A percentile compares a stretch with the other conserved stretches of the same genome.
Conservation (phyloP, 2,329 filamentous ascomycete genomes). For the Aspergillus quadrilineatus region DNA sequence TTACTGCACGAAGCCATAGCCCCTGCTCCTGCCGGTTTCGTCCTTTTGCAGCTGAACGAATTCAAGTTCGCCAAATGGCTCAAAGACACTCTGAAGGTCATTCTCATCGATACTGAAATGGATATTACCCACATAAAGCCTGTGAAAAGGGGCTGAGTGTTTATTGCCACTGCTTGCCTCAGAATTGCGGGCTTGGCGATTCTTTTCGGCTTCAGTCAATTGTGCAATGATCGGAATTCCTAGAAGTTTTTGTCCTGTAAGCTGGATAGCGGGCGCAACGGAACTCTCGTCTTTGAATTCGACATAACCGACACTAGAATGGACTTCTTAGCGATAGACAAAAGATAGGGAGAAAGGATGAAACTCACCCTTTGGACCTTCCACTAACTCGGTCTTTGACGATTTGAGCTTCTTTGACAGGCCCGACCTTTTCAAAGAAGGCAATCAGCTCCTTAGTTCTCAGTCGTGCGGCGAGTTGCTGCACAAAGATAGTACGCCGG, state of each 20-base stretch:
- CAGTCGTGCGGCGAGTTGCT: constrained; percentile 92
- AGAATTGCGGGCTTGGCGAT: constrained; percentile 85
- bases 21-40: constrained; percentile 82
- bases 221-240: constrained; percentile 98
- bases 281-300: constrained; percentile 97
- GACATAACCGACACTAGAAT: constrained; percentile 87
- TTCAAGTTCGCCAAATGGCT: constrained; percentile 95
- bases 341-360: constrained; percentile 3
- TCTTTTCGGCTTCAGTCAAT: constrained; percentile 98
- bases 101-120: constrained; percentile 98
- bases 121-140: constrained; percentile 98
- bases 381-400: constrained; percentile 97
- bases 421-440: constrained; percentile 93
- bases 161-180: constrained; percentile 67
- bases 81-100: constrained; percentile 93
- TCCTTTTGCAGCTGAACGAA: constrained; percentile 98
- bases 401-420: constrained; percentile 96
- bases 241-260: constrained; percentile 97
- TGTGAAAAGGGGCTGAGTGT: constrained; percentile 90
- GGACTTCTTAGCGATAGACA: neutral
- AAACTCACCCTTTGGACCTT: constrained; percentile 87
- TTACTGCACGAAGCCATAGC: constrained; percentile 98
- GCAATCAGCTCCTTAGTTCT: constrained; percentile 88
- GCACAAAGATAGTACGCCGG: constrained; percentile 94
- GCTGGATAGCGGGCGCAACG: constrained; percentile 87